These are phyloP conservation scores for Pseudognaphalium luteoalbum DNA, from an alignment of 129 eudicot species.

Conservation along the genomic window DNA sequence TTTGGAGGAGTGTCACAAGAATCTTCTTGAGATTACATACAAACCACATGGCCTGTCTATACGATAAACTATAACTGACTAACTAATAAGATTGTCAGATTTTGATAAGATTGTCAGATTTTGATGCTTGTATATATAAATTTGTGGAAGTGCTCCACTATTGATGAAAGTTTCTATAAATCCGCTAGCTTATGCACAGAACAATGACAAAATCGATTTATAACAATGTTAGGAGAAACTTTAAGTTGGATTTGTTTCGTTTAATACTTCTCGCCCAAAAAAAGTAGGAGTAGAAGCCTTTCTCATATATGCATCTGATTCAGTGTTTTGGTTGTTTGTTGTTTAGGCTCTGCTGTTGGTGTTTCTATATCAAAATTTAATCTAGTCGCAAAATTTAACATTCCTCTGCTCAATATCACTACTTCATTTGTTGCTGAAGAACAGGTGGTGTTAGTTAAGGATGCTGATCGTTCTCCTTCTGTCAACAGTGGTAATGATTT, in stretches of 20 bases:
- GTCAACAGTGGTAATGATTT: constrained; percentile 39
- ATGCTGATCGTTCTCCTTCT: constrained; percentile 28
- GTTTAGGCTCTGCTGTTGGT: constrained; percentile 89
- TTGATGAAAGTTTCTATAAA: not conserved
- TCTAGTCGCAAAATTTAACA: constrained; percentile 84
- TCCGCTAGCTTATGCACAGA: not conserved
- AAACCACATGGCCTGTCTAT: too few species aligned
- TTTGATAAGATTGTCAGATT: not conserved
- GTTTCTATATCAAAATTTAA: constrained; percentile 90
- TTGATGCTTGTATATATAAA: not conserved
- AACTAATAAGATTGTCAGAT: not conserved
- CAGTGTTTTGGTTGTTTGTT: constrained; percentile 15
- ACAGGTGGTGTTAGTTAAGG: constrained; percentile 58
- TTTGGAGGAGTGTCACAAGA: too few species aligned
- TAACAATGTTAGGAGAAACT: not conserved
- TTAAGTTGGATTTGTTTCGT: too few species aligned
- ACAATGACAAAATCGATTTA: not conserved
- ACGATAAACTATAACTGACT: not conserved
- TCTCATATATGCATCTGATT: constrained; percentile 21
- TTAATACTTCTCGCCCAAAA: too few species aligned
- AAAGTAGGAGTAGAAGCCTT: not conserved
- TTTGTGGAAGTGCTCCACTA: not conserved
- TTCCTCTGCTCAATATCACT: constrained; percentile 89
- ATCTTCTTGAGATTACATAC: too few species aligned
- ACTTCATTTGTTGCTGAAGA: constrained; percentile 98